Evolutionary conservation across 1,139 yeast genomes (phyloP).

Genomic region (Saccharomyces uvarum): DNA sequence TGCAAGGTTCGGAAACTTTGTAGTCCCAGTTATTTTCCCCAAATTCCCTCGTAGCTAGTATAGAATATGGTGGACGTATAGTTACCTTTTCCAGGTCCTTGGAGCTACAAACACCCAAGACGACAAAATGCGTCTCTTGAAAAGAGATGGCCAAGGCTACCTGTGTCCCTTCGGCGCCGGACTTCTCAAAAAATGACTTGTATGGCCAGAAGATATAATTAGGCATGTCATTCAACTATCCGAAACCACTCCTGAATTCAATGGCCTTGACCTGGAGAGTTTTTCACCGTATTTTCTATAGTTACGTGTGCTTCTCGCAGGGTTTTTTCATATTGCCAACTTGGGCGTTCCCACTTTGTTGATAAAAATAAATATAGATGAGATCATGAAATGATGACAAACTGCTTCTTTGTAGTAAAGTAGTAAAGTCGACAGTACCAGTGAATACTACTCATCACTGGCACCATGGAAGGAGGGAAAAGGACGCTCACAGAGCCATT

Average conservation of each 20-base stretch:
- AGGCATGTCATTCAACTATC: constrained; percentile 10
- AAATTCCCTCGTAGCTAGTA: constrained; percentile 8
- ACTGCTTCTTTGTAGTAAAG: background rate
- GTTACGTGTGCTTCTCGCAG: background rate
- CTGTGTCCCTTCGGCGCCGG: constrained; percentile 3
- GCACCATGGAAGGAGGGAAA: background rate
- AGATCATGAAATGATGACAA: background rate
- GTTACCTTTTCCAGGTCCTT: constrained; percentile 1
- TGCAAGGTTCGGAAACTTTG: constrained; percentile 23
- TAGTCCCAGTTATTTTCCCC: constrained; percentile 11
- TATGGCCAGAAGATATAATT: constrained; percentile 22
- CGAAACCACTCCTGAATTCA: background rate
- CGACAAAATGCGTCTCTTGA: constrained; percentile 17
- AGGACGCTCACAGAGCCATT: constrained; percentile 6
- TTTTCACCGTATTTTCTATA: background rate
- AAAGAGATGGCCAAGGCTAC: constrained; percentile 16
- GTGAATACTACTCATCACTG: background rate
- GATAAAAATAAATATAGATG: background rate
- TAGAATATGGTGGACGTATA: constrained; percentile 14
- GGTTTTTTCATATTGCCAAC: background rate
- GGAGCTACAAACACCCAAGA: constrained; percentile 12
- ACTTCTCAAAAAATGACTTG: constrained; percentile 8
- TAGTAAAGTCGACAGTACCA: background rate
- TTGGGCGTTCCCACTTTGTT: background rate
- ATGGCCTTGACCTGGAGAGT: background rate